A percentile compares a stretch with the other conserved stretches of the same genome.
Evolutionary conservation across 495 filamentous ascomycete species (phyloP).

Genomic region (Neurospora sp.): DNA sequence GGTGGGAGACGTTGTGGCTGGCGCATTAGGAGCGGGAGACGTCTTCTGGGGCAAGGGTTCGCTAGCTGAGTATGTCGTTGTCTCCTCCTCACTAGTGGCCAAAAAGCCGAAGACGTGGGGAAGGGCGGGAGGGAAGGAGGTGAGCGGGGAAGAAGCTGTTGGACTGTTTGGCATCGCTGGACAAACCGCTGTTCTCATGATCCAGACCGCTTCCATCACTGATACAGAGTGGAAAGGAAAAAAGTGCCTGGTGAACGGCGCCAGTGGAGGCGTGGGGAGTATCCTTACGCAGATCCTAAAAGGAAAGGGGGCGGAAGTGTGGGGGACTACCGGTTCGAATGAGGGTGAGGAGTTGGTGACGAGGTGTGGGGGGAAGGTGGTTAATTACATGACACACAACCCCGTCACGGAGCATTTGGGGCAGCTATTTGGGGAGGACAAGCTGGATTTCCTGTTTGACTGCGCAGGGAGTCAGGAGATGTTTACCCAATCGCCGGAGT

Average conservation of each 20-base stretch:
- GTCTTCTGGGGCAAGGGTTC: constrained; percentile 22
- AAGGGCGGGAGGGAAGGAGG: background rate
- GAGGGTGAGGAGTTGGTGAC: constrained; percentile 22
- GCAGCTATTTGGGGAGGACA: constrained; percentile 12
- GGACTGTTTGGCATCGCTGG: constrained; percentile 29
- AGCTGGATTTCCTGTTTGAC: constrained; percentile 32
- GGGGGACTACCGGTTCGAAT: constrained; percentile 21
- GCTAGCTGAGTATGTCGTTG: constrained; percentile 28
- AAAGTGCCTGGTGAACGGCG: constrained; percentile 31
- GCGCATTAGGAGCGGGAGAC: background rate
- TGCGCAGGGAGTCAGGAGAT: constrained; percentile 24
- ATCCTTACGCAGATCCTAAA: constrained; percentile 29
- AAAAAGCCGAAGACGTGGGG: background rate
- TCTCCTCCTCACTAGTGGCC: constrained; percentile 17
- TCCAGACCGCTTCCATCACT: constrained; percentile 1
- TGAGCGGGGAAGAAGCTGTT: constrained; percentile 10
- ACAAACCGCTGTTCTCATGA: constrained; percentile 17
- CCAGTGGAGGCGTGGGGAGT: constrained; percentile 35
- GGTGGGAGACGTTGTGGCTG: background rate
- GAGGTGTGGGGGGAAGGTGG: constrained; percentile 27
- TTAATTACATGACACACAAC: constrained; percentile 25
- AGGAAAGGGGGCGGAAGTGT: constrained; percentile 23
- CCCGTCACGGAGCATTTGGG: constrained; percentile 19
- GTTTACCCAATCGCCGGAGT: background rate
- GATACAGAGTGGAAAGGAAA: constrained; percentile 3